Percentiles rank a stretch among this genome's conserved stretches.
Conservation (phyloP, 768 basidiomycete species). For the Clavulina sp. region DNA sequence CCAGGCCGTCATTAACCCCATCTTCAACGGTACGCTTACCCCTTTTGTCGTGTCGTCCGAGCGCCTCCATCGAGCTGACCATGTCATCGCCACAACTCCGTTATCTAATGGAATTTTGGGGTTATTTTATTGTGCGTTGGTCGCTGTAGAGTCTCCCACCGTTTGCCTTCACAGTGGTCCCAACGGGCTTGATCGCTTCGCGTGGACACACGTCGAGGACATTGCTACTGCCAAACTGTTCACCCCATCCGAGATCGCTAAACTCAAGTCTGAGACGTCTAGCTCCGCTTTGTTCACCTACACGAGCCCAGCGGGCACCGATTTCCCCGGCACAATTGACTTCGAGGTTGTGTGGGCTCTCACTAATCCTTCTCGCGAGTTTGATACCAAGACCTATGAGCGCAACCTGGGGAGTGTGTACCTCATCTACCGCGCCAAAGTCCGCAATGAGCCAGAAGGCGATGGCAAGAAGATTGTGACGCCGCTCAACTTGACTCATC, state of each 20-base stretch:
- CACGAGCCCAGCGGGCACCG: constrained; percentile 45
- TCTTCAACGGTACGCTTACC: constrained; percentile 21
- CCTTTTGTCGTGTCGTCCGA: not conserved
- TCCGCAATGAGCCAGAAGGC: constrained; percentile 22
- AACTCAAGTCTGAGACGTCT: constrained; percentile 20
- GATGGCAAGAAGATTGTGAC: constrained; percentile 30
- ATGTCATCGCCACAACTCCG: not conserved
- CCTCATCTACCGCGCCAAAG: constrained; percentile 50
- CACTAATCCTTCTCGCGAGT: constrained; percentile 22
- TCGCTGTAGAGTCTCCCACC: constrained; percentile 13
- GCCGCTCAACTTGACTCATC: constrained; percentile 65
- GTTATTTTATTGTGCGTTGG: too few relatives aligned
- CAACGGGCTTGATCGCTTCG: constrained; percentile 39
- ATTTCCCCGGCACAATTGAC: constrained; percentile 44
- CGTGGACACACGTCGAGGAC: constrained; percentile 33
- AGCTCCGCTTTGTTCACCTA: constrained; percentile 37
- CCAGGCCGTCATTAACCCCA: constrained; percentile 28
- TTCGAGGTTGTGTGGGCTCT: constrained; percentile 41
- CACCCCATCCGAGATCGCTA: constrained; percentile 32
- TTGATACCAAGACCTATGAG: constrained; percentile 14
- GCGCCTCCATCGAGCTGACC: not conserved
- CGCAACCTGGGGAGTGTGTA: constrained; percentile 46
- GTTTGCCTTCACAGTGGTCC: constrained; percentile 64
- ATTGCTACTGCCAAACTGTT: constrained; percentile 26
- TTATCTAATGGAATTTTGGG: not conserved